Percentiles rank a stretch among this genome's conserved stretches.
phyloP scores from a whole-genome alignment of 805 yeast genomes.

The Blastobotrys americana region DNA sequence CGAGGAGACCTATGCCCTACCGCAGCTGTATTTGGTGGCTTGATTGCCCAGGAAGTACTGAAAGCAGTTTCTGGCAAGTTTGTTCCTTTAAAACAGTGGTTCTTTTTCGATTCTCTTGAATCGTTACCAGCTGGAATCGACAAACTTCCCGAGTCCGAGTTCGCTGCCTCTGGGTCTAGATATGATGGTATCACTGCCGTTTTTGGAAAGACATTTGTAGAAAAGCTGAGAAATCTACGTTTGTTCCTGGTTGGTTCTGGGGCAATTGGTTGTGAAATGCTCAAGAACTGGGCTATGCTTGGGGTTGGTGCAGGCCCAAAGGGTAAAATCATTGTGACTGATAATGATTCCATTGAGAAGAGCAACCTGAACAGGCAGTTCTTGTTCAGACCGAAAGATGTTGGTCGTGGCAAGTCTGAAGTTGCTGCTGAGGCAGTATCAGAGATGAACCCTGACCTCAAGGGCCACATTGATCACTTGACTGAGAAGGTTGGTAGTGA shows the following conservation, averaged over 20 bases:
- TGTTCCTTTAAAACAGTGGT: constrained; percentile 84
- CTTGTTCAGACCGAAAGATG: constrained; percentile 89
- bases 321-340: constrained; percentile 81
- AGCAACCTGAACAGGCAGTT: constrained; percentile 96
- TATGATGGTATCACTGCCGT: constrained; percentile 96
- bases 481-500: constrained; percentile 91
- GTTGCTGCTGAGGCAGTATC: constrained; percentile 81
- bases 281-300: constrained; percentile 96
- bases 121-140: constrained; percentile 59
- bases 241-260: constrained; percentile 96
- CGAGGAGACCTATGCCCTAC: constrained; percentile 88
- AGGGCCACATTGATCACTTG: constrained; percentile 65
- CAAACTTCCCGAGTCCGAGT: constrained; percentile 53
- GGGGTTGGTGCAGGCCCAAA: constrained; percentile 90
- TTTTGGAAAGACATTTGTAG: constrained; percentile 74
- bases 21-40: constrained; percentile 86
- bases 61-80: constrained; percentile 95
- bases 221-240: constrained; percentile 62
- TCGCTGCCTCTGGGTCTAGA: constrained; percentile 70
- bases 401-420: constrained; percentile 83
- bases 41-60: constrained; percentile 92
- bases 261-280: constrained; percentile 98
- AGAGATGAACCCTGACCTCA: constrained; percentile 77
- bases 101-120: constrained; percentile 92
- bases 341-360: constrained; percentile 91